Evolutionary conservation across 2,329 filamentous ascomycete genomes (phyloP), one percentile per base, ranked within the genome.

Genomic region (Xylaria sp.): DNA sequence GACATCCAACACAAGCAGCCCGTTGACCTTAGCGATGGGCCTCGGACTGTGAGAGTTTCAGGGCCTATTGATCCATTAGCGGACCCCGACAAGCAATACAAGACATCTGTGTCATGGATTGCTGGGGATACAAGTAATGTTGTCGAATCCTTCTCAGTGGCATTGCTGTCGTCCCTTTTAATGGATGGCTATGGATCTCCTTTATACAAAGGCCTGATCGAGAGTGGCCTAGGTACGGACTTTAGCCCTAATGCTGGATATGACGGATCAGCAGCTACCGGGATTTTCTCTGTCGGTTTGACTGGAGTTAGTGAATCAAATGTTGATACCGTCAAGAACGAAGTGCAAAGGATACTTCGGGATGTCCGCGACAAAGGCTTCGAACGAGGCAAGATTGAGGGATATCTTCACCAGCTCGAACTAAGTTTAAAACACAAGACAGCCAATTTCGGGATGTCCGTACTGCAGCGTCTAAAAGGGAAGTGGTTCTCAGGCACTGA

Each of bases 181-280:
- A 89, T 96, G 79, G 93, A 97, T 74, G 95, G 95, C 4, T 99
- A 98, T 74, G 94, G 95, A 13, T 97, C 95, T 5, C 95, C 95
- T 0, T 78, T 99, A 58, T 98, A 98, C 75, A 89, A 89, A 63
- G 91, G 90, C 1, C 81, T 99, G 60, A 91, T 99, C 55, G 94
- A 98, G 75, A 87, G 90, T 47, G 93, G 93, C 0, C 84, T 99
- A 38, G 95, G 95, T 21, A 91, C 92, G 0, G 94, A 97, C 70
- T 99, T 93, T 80, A 96, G 92, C 54, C 92, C 95, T 3, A 99
- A 99, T 73, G 92, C 93, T 1, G 95, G 95, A 11, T 96, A 95
- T 70, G 94, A 97, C 73, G 86, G 85, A 54, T 91, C 90, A 27
- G 90, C 87, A 21, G 90, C 86, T 68, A 83, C 85, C 17, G 91